Evolutionary conservation across 345 rosid genomes (phyloP).

Genomic region (Linum usitatissimum): DNA sequence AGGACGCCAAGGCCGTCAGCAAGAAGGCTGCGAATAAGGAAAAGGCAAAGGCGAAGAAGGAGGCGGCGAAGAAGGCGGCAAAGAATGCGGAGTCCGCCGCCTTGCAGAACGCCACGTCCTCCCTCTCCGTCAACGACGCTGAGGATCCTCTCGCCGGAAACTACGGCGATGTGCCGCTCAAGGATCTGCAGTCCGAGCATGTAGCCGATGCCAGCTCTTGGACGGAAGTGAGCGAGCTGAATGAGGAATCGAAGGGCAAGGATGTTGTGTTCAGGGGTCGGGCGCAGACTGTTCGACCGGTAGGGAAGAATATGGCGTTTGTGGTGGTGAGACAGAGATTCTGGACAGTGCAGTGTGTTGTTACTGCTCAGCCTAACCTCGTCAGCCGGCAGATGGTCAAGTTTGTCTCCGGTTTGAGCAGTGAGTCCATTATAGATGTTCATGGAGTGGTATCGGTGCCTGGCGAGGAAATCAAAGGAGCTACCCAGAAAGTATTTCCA

Average conservation of each 20-base stretch:
- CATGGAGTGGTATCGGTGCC: constrained; percentile 44
- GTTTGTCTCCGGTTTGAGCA: constrained; percentile 37
- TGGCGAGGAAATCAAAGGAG: constrained; percentile 36
- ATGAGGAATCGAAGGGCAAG: constrained; percentile 26
- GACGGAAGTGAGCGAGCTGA: constrained; percentile 42
- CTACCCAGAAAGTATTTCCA: constrained; percentile 41
- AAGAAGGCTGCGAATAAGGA: no score
- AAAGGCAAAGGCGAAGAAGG: no score
- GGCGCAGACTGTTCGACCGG: constrained; percentile 42
- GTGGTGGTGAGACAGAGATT: constrained; percentile 55
- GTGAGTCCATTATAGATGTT: constrained; percentile 60
- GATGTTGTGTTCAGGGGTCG: constrained; percentile 57
- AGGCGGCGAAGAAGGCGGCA: no score
- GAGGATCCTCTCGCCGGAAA: constrained; percentile 33
- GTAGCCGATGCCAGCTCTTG: constrained; percentile 27
- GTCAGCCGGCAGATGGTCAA: constrained; percentile 59
- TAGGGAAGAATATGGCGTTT: constrained; percentile 47
- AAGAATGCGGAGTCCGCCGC: no score
- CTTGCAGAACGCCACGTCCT: no score
- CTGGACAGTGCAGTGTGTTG: constrained; percentile 70
- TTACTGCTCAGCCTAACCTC: constrained; percentile 27
- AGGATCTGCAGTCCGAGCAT: constrained; percentile 44
- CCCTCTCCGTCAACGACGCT: no score
- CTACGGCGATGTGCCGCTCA: constrained; percentile 56
- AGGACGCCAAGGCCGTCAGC: no score